These are phyloP conservation scores for Trichoderma simmonsii DNA, from an alignment of 2,329 filamentous ascomycete genomes.

Conservation along the genomic window DNA sequence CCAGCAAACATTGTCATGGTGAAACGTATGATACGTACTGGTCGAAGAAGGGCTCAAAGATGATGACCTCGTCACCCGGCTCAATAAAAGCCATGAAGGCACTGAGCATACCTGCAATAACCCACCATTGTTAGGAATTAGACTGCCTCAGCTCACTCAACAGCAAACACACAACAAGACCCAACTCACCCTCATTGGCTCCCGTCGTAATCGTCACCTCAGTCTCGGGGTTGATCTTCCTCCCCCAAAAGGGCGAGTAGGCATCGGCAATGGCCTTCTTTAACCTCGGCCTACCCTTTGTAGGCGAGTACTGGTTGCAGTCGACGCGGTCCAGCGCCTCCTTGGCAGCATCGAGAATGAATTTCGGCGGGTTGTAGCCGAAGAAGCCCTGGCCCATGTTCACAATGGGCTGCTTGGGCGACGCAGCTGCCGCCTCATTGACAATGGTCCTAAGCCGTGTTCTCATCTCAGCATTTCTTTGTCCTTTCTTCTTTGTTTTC, in stretches of 20 bases:
- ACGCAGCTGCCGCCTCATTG: constrained; percentile 62
- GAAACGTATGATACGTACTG: constrained; percentile 53
- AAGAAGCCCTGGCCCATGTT: constrained; percentile 71
- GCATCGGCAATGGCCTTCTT: constrained; percentile 91
- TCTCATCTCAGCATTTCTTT: not conserved
- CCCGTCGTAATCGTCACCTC: constrained; percentile 94
- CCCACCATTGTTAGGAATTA: not conserved
- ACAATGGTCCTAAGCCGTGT: constrained; percentile 55
- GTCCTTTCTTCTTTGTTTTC: not conserved
- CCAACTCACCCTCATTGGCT: constrained; percentile 64
- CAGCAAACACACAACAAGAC: not conserved
- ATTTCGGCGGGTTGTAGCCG: constrained; percentile 90
- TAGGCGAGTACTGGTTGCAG: constrained; percentile 98
- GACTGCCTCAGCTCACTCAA: not conserved
- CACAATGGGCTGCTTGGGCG: constrained; percentile 61
- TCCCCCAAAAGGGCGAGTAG: constrained; percentile 86
- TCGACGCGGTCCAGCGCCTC: constrained; percentile 84
- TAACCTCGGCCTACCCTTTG: constrained; percentile 85
- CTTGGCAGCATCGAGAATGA: constrained; percentile 90
- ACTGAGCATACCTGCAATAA: constrained; percentile 68
- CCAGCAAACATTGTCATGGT: not conserved
- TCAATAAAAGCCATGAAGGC: constrained; percentile 99
- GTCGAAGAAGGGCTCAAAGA: constrained; percentile 98
- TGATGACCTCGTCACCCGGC: constrained; percentile 89
- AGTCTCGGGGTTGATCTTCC: constrained; percentile 77